Percentiles rank a stretch among this genome's conserved stretches.
These are phyloP conservation scores for Paspalum vaginatum DNA, from an alignment of 176 grass and related monocot species.

Conservation along the genomic window DNA sequence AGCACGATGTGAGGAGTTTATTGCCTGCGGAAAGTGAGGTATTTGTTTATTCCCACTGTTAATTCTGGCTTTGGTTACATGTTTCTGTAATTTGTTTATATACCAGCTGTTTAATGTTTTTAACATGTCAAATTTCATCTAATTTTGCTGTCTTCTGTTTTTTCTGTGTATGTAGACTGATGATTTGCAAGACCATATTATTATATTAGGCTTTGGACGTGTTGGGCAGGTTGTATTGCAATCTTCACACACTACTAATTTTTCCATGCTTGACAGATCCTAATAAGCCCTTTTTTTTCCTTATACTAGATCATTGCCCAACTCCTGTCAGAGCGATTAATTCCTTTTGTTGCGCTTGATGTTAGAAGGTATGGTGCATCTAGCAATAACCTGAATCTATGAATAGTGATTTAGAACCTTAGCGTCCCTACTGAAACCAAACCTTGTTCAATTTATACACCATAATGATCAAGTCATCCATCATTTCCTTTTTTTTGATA, in stretches of 20 bases:
- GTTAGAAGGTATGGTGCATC: conserved; percentile 74
- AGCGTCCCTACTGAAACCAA: conserved; percentile 1
- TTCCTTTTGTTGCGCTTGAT: conserved; percentile 98
- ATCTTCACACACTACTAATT: conserved; percentile 27
- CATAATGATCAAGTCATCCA: not conserved
- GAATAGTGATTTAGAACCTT: conserved; percentile 10
- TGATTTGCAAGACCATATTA: conserved; percentile 99
- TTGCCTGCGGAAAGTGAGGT: conserved; percentile 98
- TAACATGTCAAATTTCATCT: conserved; percentile 29
- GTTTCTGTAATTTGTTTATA: not conserved
- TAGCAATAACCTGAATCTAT: conserved; percentile 15
- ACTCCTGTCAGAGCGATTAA: conserved; percentile 93
- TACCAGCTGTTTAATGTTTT: conserved; percentile 23
- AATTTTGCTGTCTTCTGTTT: conserved; percentile 40
- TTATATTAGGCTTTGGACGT: conserved; percentile 97
- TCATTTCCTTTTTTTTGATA: conserved; percentile 34
- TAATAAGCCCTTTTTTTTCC: conserved; percentile 27
- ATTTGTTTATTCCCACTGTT: conserved; percentile 25
- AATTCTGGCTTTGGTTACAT: not conserved
- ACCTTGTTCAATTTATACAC: conserved; percentile 30
- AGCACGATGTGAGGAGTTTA: conserved; percentile 97
- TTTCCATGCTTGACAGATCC: conserved; percentile 4
- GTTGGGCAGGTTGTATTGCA: conserved; percentile 81
- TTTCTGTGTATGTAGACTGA: conserved; percentile 72
- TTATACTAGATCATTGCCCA: conserved; percentile 87